Evolutionary conservation across 192 early-diverging fungal species (phyloP), one percentile per base, ranked within the genome.

Genomic region (Geranomyces michiganensis): DNA sequence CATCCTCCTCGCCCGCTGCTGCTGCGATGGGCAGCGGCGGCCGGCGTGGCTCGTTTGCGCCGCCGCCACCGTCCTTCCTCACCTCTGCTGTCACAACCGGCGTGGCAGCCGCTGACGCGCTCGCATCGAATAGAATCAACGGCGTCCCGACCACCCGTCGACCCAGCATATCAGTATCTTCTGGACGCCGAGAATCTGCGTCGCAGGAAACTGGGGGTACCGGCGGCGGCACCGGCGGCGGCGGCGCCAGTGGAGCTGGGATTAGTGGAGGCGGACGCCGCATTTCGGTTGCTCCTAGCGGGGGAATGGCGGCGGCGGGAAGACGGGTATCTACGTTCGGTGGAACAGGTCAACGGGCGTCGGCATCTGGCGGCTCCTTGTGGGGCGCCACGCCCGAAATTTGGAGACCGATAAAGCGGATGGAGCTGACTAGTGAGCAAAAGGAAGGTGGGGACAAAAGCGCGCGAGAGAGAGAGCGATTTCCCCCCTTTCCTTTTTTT

Each of bases 391-490:
- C 36, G 10, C 36, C 36, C 36, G 36, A 41, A 10, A 41, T 41
- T 10, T 10, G 36, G 5, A 41, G 10, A 10, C 36, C 51, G 26
- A 53, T n/a, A 17, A 6, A 61, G 36, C 63, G 53, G 53, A 47
- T 26, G 56, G 60, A 70, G 26, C 65, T 86, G 13, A 81, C 77
- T 66, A 83, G 82, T 6, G 88, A 89, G 29, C 83, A 85, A 73
- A 72, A 77, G 29, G 46, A 51, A 46, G 65, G 45, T 32, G 33
- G 10, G 36, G 10, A 41, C 5, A 10, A 41, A 10, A 41, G 36
- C 36, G 36, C 3, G 36, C 36, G 10, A 41, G n/a, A n/a, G n/a
- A n/a, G n/a, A n/a, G n/a, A n/a, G n/a, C n/a, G n/a, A n/a, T n/a
- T n/a, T n/a, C n/a, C n/a, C n/a, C 36, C 22, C 24, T 32, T 56